phyloP scores from a whole-genome alignment of 805 yeast genomes.

The Candida golubevii region DNA sequence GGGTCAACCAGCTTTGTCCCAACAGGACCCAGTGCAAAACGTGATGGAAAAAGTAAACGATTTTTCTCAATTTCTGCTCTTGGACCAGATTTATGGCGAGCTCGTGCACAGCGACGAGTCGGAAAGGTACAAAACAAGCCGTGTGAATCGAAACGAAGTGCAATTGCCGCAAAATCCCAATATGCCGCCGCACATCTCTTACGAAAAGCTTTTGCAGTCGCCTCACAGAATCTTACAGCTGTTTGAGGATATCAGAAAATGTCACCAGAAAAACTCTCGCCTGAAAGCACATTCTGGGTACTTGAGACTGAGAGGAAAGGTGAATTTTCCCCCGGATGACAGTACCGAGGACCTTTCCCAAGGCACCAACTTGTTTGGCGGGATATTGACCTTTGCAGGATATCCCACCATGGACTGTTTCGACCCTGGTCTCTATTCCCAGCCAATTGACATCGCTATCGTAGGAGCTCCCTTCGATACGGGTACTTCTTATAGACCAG shows the following conservation, averaged over 20 bases:
- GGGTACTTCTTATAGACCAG: conserved; percentile 52
- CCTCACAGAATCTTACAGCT: conserved; percentile 3
- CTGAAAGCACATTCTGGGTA: conserved; percentile 13
- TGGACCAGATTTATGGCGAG: conserved; percentile 17
- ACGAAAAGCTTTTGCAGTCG: neutral
- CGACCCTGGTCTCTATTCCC: conserved; percentile 23
- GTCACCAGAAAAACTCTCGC: conserved; percentile 4
- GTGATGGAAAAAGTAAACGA: neutral
- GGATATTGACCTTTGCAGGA: conserved; percentile 54
- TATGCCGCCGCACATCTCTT: neutral
- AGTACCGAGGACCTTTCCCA: conserved; percentile 28
- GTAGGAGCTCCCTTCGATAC: conserved; percentile 60
- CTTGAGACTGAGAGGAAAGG: conserved; percentile 17
- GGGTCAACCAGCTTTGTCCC: too few relatives aligned
- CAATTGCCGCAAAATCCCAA: neutral
- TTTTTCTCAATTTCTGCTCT: conserved; percentile 2
- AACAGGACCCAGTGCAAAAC: neutral
- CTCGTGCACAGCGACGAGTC: conserved; percentile 9
- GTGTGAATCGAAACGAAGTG: conserved; percentile 2
- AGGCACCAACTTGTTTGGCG: conserved; percentile 35
- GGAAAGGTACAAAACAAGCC: conserved; percentile 1
- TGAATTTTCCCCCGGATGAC: conserved; percentile 32
- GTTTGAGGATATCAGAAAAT: conserved; percentile 1
- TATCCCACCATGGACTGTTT: conserved; percentile 45
- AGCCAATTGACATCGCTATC: conserved; percentile 46